These are phyloP conservation scores for Martensiomyces pterosporus DNA, from an alignment of 192 early-diverging fungal species.

Conservation along the genomic window DNA sequence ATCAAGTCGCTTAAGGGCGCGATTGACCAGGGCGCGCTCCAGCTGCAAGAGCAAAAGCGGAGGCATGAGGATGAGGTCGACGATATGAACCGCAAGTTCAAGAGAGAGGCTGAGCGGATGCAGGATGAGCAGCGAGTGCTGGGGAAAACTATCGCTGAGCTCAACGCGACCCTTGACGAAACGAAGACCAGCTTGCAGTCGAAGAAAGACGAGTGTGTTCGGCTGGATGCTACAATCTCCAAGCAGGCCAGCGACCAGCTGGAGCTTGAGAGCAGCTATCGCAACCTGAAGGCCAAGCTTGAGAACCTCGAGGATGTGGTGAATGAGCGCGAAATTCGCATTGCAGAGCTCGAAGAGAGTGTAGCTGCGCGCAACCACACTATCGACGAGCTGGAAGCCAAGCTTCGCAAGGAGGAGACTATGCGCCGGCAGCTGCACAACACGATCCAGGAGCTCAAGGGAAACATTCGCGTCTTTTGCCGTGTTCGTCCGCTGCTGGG, in stretches of 20 bases:
- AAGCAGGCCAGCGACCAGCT: conserved; percentile 41
- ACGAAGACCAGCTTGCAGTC: conserved; percentile 18
- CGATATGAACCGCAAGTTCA: conserved; percentile 30
- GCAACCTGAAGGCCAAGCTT: conserved; percentile 28
- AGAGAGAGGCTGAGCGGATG: conserved; percentile 17
- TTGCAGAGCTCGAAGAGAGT: conserved; percentile 46
- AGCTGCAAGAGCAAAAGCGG: conserved; percentile 16
- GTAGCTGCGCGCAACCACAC: conserved; percentile 32
- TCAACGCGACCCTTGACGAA: conserved; percentile 29
- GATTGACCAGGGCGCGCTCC: conserved; percentile 7
- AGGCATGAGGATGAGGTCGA: conserved; percentile 25
- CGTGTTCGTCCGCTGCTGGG: conserved; percentile 74
- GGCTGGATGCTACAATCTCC: conserved; percentile 35
- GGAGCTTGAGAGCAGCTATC: conserved; percentile 40
- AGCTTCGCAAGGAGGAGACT: conserved; percentile 72
- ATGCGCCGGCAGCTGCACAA: conserved; percentile 85
- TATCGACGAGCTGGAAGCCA: conserved; percentile 54
- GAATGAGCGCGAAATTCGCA: conserved; percentile 47
- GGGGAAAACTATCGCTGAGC: conserved; percentile 17
- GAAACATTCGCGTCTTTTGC: conserved; percentile 97
- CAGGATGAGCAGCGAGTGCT: conserved; percentile 51
- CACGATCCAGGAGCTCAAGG: conserved; percentile 89
- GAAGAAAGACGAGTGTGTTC: conserved; percentile 30
- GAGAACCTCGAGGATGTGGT: conserved; percentile 32
- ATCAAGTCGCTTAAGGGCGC: conserved; percentile 10